Evolutionary conservation across 129 eudicot genomes (phyloP), one percentile per base, ranked within the genome.

Genomic region (Chrysanthemum seticuspe): DNA sequence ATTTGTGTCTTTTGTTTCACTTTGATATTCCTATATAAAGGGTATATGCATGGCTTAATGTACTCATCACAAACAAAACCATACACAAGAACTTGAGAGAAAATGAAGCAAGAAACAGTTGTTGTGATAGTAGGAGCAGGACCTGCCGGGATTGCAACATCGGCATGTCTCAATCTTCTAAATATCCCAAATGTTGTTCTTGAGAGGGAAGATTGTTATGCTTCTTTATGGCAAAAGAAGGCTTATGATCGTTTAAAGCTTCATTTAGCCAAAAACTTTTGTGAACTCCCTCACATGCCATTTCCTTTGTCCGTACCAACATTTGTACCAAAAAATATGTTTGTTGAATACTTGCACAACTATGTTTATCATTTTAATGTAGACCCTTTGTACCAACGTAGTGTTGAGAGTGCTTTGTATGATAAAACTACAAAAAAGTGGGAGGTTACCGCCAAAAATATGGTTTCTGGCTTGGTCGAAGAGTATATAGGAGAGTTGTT

Each of bases 171-270:
- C 18, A 85, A 81, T 65, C 79, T 62, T 23, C 69, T 74, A 6
- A 67, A 73, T 0, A 82, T 85, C 0, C 87, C 89, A 18, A 78
- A 76, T 13, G 44, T 88, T 6, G 53, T 88, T 50, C 49, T 88
- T 3, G 94, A 88, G 55, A 80, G 75, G 25, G 89, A 86, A 67
- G 83, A 83, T 44, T 86, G 91, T 67, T 76, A 40, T 65, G 89
- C 87, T 3, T 82, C 92, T 0, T 66, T 86, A 6, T 86, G 96
- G 96, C 86, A 78, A 67, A 80, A 80, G 25, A 74, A 77, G 23
- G 72, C 90, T 49, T 89, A 86, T 16, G 88, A 86, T 29, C 82
- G 92, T 18, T 62, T 86, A 10, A 81, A 85, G 61, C 95, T 88
- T 65, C 95, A 85, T 48, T 65, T 88, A 11, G 88, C 88, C 2